Evolutionary conservation across 805 yeast genomes (phyloP).

Genomic region (Crinitomyces ghanaensis): DNA sequence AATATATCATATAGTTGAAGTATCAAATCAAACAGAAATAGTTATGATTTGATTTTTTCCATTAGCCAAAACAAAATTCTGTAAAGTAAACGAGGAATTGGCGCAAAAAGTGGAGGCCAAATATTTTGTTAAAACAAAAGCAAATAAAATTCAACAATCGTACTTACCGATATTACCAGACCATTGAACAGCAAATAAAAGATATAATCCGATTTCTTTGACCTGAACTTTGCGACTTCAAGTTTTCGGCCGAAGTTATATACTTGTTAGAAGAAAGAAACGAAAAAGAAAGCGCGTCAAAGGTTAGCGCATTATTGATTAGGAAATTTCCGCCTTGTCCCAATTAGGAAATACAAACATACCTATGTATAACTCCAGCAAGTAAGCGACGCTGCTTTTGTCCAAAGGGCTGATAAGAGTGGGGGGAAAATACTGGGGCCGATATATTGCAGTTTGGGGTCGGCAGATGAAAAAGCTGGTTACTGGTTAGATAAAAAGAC

Average conservation of each 20-base stretch:
- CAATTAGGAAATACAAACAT: not conserved
- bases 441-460: not conserved
- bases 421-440: too few species aligned
- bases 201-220: conserved; percentile 15
- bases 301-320: not conserved
- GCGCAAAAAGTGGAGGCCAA: conserved; percentile 26
- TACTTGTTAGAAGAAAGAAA: conserved; percentile 7
- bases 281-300: not conserved
- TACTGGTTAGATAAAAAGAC: not conserved
- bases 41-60: conserved; percentile 24
- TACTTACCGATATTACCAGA: conserved; percentile 16
- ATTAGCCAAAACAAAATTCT: conserved; percentile 24
- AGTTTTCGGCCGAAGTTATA: conserved; percentile 15
- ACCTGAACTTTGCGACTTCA: conserved; percentile 14
- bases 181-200: conserved; percentile 16
- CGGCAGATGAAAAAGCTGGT: not conserved
- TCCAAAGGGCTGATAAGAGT: too few species aligned
- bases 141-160: not conserved
- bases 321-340: not conserved
- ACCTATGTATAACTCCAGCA: not conserved
- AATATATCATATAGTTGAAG: conserved; percentile 11
- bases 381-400: conserved; percentile 5
- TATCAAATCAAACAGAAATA: conserved; percentile 15
- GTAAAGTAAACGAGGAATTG: conserved; percentile 19
- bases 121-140: not conserved